These are phyloP conservation scores for Oryza brachyantha DNA, from an alignment of 176 grass and related monocot species.

Conservation along the genomic window DNA sequence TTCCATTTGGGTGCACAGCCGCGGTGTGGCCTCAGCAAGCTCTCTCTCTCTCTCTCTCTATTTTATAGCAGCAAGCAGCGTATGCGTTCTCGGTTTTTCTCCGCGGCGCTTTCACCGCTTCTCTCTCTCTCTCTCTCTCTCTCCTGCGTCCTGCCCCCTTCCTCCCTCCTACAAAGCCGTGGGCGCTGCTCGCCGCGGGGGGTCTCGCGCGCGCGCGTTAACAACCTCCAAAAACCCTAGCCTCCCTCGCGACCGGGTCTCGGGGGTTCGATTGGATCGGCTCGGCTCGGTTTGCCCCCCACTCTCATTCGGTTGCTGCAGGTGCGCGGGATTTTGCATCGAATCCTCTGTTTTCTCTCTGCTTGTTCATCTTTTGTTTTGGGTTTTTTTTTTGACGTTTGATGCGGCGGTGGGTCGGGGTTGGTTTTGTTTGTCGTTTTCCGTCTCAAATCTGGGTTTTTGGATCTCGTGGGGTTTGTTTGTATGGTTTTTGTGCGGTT, in stretches of 20 bases:
- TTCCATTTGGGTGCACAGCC: neutral
- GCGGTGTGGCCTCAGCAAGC: slow-evolving; percentile 27
- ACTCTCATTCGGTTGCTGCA: neutral
- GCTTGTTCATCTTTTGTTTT: neutral
- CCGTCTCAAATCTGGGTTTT: neutral
- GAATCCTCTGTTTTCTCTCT: neutral
- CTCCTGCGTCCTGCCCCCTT: neutral
- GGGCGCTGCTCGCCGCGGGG: slow-evolving; percentile 37
- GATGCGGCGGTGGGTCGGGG: neutral
- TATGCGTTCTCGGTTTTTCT: slow-evolving; percentile 39
- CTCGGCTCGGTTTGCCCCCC: too few species aligned
- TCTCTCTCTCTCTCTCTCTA: too few species aligned
- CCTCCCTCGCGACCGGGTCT: slow-evolving; percentile 2
- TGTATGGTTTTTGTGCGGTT: neutral
- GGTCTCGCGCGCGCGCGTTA: slow-evolving; percentile 29
- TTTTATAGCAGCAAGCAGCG: slow-evolving; percentile 22
- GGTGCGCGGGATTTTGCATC: slow-evolving; percentile 32
- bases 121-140: neutral
- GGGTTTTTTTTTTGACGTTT: neutral
- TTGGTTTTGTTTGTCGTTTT: neutral
- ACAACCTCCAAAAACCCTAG: slow-evolving; percentile 33
- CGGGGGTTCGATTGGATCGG: slow-evolving; percentile 3
- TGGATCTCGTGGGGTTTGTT: neutral
- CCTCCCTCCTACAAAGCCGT: slow-evolving; percentile 28
- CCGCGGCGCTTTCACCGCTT: neutral